A percentile compares a stretch with the other conserved stretches of the same genome.
These are phyloP conservation scores for Salicornia ramosissima DNA, from an alignment of 148 eudicot species.

Conservation along the genomic window DNA sequence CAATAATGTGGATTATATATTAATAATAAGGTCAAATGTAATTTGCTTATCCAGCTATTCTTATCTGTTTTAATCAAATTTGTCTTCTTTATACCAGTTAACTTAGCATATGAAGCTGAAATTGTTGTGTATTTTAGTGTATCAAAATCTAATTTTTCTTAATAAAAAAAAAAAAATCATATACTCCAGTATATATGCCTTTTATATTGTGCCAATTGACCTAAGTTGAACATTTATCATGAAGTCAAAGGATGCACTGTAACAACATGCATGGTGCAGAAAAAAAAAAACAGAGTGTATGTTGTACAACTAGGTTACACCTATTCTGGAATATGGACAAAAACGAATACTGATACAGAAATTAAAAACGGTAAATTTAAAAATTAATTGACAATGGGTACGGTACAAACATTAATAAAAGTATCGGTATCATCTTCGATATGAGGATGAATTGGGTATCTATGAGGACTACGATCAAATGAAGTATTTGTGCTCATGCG, in stretches of 20 bases:
- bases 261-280: too few species aligned
- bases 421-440: too few species aligned
- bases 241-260: not conserved
- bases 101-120: constrained; percentile 6
- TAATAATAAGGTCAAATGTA: not conserved
- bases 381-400: too few species aligned
- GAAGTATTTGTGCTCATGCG: too few species aligned
- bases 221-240: not conserved
- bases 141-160: not conserved
- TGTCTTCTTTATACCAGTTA: not conserved
- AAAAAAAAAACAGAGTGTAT: too few species aligned
- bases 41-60: not conserved
- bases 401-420: too few species aligned
- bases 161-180: not conserved
- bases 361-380: too few species aligned
- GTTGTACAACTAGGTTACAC: too few species aligned
- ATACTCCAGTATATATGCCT: not conserved
- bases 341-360: too few species aligned
- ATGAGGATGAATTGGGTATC: too few species aligned
- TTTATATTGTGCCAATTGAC: constrained; percentile 6
- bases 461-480: too few species aligned
- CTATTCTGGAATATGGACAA: too few species aligned
- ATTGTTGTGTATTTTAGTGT: not conserved
- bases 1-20: not conserved
- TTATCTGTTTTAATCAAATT: constrained; percentile 2